Percentiles rank a stretch among this genome's conserved stretches.
Conservation (phyloP, 108 stramenopile genomes). For the Skeletonema grethae region DNA sequence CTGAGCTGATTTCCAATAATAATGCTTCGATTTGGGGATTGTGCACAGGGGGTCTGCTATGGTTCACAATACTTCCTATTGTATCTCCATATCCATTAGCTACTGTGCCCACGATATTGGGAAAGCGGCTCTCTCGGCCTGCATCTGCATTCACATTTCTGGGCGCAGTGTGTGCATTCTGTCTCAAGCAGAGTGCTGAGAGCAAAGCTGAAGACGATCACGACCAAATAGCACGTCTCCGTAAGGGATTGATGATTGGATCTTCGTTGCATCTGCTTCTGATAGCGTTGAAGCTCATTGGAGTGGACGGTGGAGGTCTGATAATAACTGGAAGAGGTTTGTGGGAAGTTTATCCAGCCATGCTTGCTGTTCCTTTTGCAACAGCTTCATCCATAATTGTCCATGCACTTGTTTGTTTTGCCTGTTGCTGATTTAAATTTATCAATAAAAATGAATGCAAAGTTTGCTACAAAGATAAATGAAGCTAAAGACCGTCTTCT, state of each 20-base stretch:
- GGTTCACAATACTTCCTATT: slow-evolving; percentile 14
- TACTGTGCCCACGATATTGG: slow-evolving; percentile 26
- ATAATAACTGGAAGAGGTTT: neutral
- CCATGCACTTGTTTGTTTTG: neutral
- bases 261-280: no score
- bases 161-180: slow-evolving; percentile 3
- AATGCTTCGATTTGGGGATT: no score
- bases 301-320: neutral
- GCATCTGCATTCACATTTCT: slow-evolving; percentile 20
- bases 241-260: no score
- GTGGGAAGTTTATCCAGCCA: neutral
- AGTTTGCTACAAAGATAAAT: no score
- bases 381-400: neutral
- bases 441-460: no score
- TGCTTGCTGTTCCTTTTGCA: neutral
- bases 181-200: no score
- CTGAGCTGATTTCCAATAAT: no score
- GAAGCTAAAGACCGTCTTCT: no score
- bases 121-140: slow-evolving; percentile 24
- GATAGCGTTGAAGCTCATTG: neutral
- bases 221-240: no score
- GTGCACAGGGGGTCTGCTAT: no score
- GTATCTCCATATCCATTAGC: slow-evolving; percentile 11
- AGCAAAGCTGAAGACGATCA: no score
- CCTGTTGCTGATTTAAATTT: neutral